A percentile compares a stretch with the other conserved stretches of the same genome.
These are phyloP conservation scores for Candida pseudoviswanathii DNA, from an alignment of 1,139 yeast species.

Conservation along the genomic window DNA sequence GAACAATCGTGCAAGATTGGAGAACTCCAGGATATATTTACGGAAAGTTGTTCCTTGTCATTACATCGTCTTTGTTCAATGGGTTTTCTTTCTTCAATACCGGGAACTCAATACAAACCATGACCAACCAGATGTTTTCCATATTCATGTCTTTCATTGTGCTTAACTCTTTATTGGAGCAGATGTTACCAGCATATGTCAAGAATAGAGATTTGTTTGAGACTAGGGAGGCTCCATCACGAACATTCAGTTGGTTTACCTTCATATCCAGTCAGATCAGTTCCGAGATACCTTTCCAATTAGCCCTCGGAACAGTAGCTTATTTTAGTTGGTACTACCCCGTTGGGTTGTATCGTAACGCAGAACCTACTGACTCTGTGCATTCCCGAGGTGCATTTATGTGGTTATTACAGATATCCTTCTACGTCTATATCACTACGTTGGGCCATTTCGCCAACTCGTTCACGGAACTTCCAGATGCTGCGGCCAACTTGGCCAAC, in stretches of 20 bases:
- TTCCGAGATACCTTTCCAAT: constrained; percentile 78
- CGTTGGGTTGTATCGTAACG: constrained; percentile 65
- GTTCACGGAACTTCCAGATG: constrained; percentile 39
- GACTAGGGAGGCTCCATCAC: constrained; percentile 38
- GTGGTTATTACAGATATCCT: constrained; percentile 46
- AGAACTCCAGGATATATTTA: constrained; percentile 45
- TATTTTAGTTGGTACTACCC: constrained; percentile 85
- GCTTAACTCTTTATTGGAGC: constrained; percentile 57
- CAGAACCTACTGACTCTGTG: constrained; percentile 34
- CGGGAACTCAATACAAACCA: constrained; percentile 37
- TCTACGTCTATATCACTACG: constrained; percentile 35
- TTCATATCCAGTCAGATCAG: constrained; percentile 62
- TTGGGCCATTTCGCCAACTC: constrained; percentile 43
- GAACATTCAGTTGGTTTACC: constrained; percentile 32
- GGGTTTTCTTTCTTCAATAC: constrained; percentile 49
- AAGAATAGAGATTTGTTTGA: constrained; percentile 39
- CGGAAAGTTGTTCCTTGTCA: constrained; percentile 40
- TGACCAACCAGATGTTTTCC: constrained; percentile 53
- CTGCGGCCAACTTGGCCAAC: constrained; percentile 38
- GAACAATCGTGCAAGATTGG: constrained; percentile 43
- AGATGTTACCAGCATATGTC: constrained; percentile 38
- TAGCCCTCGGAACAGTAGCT: constrained; percentile 63
- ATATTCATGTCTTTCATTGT: constrained; percentile 55
- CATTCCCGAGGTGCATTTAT: constrained; percentile 43
- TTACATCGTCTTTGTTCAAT: constrained; percentile 46